Evolutionary conservation across 2,329 filamentous ascomycete species (phyloP), one percentile per base, ranked within the genome.

Genomic region (Fusarium poae): DNA sequence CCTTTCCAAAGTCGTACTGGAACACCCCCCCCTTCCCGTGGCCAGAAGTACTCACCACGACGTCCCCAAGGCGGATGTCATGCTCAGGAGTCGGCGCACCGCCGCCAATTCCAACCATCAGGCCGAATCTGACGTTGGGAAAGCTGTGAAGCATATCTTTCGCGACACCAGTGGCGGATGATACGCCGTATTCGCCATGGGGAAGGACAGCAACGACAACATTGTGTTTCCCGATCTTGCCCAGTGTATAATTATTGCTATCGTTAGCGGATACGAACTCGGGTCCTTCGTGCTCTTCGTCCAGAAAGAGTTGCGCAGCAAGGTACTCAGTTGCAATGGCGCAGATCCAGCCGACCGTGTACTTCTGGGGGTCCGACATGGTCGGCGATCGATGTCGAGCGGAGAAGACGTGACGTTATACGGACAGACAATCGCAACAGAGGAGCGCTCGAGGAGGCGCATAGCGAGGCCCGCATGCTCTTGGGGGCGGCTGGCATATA

Each of bases 281-380:
- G 20, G 20, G 73, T 39, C 77, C 76, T 15, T 25, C 74, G 48
- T 83, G 78, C 40, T 74, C 18, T 65, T 82, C 77, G 40, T 84
- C 81, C 7, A 83, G 77, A 23, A 82, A 78, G 1, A 54, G 68
- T 40, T 67, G 67, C 6, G 81, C 81, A 13, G 81, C 81, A 40
- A 78, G 72, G 44, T 72, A 76, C 51, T 84, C 82, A 0, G 69
- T 75, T 2, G 16, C 25, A 3, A 83, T 54, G 15, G 81, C 80
- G 57, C 78, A 83, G 11, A 84, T 81, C 81, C 80, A 83, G 21
- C 80, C 81, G 11, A 83, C 75, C 0, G 75, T 81, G 54, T 83
- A 83, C 50, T 72, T 46, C 32, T 67, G 61, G 16, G 65, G 51
- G 7, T 65, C 30, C 10, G 61, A 57, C 32, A 65, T 65, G 29